Base-by-base conservation (phyloP, 2,329 filamentous ascomycete genomes). In the Hypoxylon sp. region DNA sequence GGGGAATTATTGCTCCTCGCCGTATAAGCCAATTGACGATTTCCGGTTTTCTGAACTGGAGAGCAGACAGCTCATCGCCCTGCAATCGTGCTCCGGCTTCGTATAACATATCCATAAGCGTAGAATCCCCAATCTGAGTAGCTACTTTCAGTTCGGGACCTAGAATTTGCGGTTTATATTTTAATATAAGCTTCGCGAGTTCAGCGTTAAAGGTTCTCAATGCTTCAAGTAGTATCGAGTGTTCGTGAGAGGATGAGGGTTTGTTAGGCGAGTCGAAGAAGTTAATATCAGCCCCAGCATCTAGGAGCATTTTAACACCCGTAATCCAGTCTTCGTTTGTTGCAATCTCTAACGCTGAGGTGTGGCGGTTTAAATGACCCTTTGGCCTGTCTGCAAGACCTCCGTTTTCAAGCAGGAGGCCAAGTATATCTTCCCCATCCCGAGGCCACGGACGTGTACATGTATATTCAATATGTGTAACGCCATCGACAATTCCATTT, bases 221-320 rank as follows among this genome's bases (percentile, higher is more conserved):
- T 11, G 49, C 17, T 17, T 51, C 17, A 5, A 17, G 5, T 5
- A 51, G 30, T 17, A 14, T 14, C 14, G n/a, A 13, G 2, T 5
- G 14, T 32, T 13, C 5, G 13, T 19, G 13, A 17, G 23, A 21
- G 10, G 21, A 2, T 25, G 25, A 11, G n/a, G 25, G 4, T 9
- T 13, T 6, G 25, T 28, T 5, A 5, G 25, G 6, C 6, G 25
- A 5, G 2, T 13, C 2, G 17, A 3, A 6, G 6, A 34, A 51
- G 49, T 51, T 21, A 28, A 51, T 28, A 14, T 51, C 14, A 13
- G 30, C 49, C 5, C 49, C 49, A 17, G 25, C 30, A 5, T 51
- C 14, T 14, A 51, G 14, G 25, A 51, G 49, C 13, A 6, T 21
- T 10, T 21, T 28, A 51, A 51, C 6, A 10, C 21, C 13, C n/a